A percentile compares a stretch with the other conserved stretches of the same genome.
Evolutionary conservation across 768 basidiomycete species (phyloP).

Genomic region (Mycena maculata): DNA sequence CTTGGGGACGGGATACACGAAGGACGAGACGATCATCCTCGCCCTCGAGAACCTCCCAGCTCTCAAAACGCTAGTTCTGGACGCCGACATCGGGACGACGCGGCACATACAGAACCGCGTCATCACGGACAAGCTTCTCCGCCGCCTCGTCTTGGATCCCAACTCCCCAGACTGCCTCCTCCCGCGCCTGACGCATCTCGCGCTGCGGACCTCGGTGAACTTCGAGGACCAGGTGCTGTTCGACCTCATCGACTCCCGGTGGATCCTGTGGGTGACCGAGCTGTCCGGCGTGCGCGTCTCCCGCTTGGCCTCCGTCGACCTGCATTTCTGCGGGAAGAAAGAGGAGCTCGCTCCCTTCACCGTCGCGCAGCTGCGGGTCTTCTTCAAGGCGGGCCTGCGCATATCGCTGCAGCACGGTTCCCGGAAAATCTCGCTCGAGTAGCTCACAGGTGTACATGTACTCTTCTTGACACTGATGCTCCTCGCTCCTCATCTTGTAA

Average conservation of each 20-base stretch:
- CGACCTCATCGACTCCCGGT: constrained; percentile 30
- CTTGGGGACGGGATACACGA: constrained; percentile 29
- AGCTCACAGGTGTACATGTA: neutral
- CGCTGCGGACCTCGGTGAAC: constrained; percentile 22
- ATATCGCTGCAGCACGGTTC: constrained; percentile 24
- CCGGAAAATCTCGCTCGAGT: neutral
- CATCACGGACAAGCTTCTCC: constrained; percentile 27
- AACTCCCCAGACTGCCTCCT: constrained; percentile 30
- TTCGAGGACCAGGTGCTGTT: constrained; percentile 26
- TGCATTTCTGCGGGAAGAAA: constrained; percentile 21
- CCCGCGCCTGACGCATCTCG: constrained; percentile 17
- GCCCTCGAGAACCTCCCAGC: constrained; percentile 20
- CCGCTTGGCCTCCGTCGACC: constrained; percentile 17
- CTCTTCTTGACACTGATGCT: neutral
- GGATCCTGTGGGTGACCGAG: constrained; percentile 25
- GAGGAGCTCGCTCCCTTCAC: neutral
- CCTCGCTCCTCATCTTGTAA: neutral
- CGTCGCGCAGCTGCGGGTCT: constrained; percentile 11
- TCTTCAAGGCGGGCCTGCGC: constrained; percentile 3
- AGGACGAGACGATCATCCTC: constrained; percentile 18
- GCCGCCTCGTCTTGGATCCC: constrained; percentile 25
- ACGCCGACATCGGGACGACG: constrained; percentile 30
- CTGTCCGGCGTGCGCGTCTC: constrained; percentile 21
- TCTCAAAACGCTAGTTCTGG: constrained; percentile 16
- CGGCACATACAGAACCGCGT: constrained; percentile 29